Evolutionary conservation across 2,329 filamentous ascomycete species (phyloP).

Genomic region (Pleurostoma richardsiae): DNA sequence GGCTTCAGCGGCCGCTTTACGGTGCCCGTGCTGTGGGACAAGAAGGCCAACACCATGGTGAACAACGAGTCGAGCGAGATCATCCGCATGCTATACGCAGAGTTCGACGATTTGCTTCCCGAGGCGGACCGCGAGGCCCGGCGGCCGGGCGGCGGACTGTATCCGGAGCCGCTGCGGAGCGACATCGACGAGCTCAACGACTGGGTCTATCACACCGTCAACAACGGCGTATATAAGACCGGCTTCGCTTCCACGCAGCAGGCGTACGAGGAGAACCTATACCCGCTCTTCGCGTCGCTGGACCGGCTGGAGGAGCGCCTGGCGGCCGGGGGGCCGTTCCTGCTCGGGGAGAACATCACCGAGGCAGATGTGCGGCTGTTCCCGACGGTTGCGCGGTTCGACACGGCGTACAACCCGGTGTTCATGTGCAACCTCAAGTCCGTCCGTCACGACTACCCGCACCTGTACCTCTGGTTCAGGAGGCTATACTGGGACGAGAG

Average conservation of each 20-base stretch:
- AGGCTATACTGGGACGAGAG: conserved; percentile 58
- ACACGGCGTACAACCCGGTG: conserved; percentile 62
- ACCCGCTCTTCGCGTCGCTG: conserved; percentile 57
- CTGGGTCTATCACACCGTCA: conserved; percentile 57
- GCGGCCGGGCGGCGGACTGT: conserved; percentile 47
- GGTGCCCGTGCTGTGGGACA: conserved; percentile 69
- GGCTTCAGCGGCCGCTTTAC: conserved; percentile 68
- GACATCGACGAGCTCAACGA: conserved; percentile 63
- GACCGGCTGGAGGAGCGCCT: conserved; percentile 59
- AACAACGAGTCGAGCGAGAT: conserved; percentile 83
- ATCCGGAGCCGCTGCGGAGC: conserved; percentile 42
- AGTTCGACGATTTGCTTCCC: conserved; percentile 60
- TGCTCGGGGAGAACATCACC: conserved; percentile 60
- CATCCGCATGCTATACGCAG: conserved; percentile 75
- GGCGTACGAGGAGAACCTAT: conserved; percentile 59
- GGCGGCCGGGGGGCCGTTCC: conserved; percentile 43
- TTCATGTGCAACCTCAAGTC: conserved; percentile 61
- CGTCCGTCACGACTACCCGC: conserved; percentile 60
- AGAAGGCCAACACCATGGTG: conserved; percentile 64
- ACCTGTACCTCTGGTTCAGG: conserved; percentile 63
- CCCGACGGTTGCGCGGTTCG: conserved; percentile 63
- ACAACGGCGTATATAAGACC: conserved; percentile 46
- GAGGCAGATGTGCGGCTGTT: conserved; percentile 66
- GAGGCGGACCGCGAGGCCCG: conserved; percentile 45
- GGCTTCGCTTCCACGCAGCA: conserved; percentile 64